These are phyloP conservation scores for Vicia villosa DNA, from an alignment of 306 rosid species.

Conservation along the genomic window DNA sequence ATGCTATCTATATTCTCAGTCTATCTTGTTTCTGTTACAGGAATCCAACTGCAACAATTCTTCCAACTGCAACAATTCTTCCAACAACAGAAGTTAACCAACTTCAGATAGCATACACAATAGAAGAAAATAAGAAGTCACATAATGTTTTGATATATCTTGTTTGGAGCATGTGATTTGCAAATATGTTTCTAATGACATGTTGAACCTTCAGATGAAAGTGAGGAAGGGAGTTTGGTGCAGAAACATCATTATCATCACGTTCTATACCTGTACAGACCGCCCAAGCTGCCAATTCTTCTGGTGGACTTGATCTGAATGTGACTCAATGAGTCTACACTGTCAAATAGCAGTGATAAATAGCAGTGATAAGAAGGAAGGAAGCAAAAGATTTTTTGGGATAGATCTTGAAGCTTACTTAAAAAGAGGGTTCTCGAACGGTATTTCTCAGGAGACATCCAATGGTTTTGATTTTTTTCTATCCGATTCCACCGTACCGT, in stretches of 20 bases:
- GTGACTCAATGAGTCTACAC: conserved; percentile 31
- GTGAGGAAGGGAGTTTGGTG: conserved; percentile 33
- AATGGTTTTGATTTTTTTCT: too few relatives aligned
- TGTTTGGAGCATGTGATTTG: too few relatives aligned
- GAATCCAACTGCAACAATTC: conserved; percentile 65
- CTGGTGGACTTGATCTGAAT: conserved; percentile 33
- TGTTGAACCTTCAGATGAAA: conserved; percentile 45
- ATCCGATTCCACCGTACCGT: too few relatives aligned
- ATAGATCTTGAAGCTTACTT: conserved; percentile 35
- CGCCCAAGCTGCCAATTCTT: conserved; percentile 10
- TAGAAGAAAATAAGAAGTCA: too few relatives aligned
- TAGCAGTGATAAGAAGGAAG: conserved; percentile 32
- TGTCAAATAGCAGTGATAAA: too few relatives aligned
- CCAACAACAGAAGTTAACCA: conserved; percentile 56
- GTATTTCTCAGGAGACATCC: too few relatives aligned
- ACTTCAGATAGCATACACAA: too few relatives aligned
- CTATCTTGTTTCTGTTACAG: conserved; percentile 39
- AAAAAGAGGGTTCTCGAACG: too few relatives aligned
- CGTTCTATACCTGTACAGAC: conserved; percentile 30
- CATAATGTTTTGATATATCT: too few relatives aligned
- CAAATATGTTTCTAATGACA: too few relatives aligned
- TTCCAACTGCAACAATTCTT: too few relatives aligned
- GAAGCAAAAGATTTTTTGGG: conserved; percentile 22
- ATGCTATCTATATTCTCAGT: neutral
- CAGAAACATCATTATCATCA: conserved; percentile 22